Evolutionary conservation across 2,329 filamentous ascomycete species (phyloP), one percentile per base, ranked within the genome.

Genomic region (Talaromyces sp.): DNA sequence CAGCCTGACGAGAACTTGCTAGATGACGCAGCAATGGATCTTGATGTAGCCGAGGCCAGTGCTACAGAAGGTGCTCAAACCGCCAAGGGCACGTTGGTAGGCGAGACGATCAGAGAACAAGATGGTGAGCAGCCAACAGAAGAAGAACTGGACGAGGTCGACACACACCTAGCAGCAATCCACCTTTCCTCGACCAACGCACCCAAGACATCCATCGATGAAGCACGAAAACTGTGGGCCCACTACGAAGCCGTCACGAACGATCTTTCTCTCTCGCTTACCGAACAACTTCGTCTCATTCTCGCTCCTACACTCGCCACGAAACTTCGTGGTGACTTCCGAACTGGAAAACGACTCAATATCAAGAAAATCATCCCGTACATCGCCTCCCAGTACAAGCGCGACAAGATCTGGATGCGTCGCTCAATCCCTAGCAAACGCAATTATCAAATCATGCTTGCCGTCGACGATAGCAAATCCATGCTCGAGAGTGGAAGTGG

Each of bases 391-490:
- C 90, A 91, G 75, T 99, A 97, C 85, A 98, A 97, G 83, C 91
- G 95, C 67, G 95, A 99, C 85, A 99, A 99, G 84, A 99, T 99
- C 79, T 99, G 95, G 95, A 96, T 99, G 90, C 90, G 96, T 14
- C 88, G 96, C 64, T 90, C 88, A 39, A 88, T 97, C 59, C 96
- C 96, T 1, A 94, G 90, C 43, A 98, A 98, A 80, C 90, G 96
- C 47, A 90, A 89, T 65, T 99, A 99, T 79, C 96, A 99, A 78
- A 96, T 99, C 77, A 88, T 99, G 82, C 89, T 99, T 59, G 96
- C 95, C 45, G 92, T 99, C 43, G 95, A 99, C 77, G 95, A 99
- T 81, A 94, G 90, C 72, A 91, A 91, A 77, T 93, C 89, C 66
- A 99, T 99, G 95, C 89, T 91, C 16, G 93, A 97, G 74, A 87